A percentile compares a stretch with the other conserved stretches of the same genome.
Conservation (phyloP, 192 early-diverging fungal genomes). For the Entrophospora sp. region DNA sequence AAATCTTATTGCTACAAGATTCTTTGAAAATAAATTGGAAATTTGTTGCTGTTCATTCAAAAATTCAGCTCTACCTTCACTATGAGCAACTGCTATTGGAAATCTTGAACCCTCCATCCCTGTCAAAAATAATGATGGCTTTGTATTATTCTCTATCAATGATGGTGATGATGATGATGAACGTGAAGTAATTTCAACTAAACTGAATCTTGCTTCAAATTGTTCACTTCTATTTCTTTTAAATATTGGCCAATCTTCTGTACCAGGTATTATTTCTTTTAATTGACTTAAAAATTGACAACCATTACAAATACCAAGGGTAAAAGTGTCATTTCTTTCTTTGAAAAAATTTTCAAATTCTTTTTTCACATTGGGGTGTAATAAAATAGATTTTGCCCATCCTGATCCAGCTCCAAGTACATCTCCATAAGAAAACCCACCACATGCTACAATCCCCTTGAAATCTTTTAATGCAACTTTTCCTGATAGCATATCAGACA, state of each 20-base stretch:
- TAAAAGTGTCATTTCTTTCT: slow-evolving; percentile 81
- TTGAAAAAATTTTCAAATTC: slow-evolving; percentile 79
- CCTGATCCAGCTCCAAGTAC: slow-evolving; percentile 97
- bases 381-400: slow-evolving; percentile 89
- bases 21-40: slow-evolving; percentile 30
- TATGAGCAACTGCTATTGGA: slow-evolving; percentile 95
- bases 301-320: slow-evolving; percentile 96
- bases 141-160: slow-evolving; percentile 6
- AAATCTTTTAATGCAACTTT: slow-evolving; percentile 59
- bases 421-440: slow-evolving; percentile 99
- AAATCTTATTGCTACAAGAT: slow-evolving; percentile 65
- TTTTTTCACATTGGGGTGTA: slow-evolving; percentile 55
- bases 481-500: slow-evolving; percentile 83
- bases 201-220: slow-evolving; percentile 86
- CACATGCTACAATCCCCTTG: slow-evolving; percentile 85
- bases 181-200: slow-evolving; percentile 71
- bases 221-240: slow-evolving; percentile 87
- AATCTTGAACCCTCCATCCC: slow-evolving; percentile 86
- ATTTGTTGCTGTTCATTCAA: slow-evolving; percentile 29
- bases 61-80: slow-evolving; percentile 91
- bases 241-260: slow-evolving; percentile 86
- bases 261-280: slow-evolving; percentile 76
- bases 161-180: too few species aligned
- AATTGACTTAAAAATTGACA: slow-evolving; percentile 95
- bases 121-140: slow-evolving; percentile 68